Evolutionary conservation across 108 stramenopile species (phyloP).

Genomic region (Epithemia pelagica): DNA sequence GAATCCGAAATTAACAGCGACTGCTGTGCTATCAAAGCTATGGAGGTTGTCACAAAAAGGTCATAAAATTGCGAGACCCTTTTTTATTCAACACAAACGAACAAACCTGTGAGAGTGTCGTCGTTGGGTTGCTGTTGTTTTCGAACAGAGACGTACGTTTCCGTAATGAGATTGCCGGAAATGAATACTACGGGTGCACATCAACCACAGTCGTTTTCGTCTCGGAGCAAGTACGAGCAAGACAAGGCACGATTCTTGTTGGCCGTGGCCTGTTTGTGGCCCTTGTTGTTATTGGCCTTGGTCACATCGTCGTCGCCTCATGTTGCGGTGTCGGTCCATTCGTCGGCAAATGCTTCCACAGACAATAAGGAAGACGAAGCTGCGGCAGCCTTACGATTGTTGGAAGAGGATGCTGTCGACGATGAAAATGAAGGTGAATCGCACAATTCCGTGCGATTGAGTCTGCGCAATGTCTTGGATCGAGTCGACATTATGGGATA

Average conservation of each 20-base stretch:
- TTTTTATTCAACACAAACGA: too few relatives aligned
- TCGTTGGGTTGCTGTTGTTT: too few relatives aligned
- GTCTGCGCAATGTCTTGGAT: conserved; percentile 43
- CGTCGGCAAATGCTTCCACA: background rate
- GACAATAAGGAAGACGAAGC: background rate
- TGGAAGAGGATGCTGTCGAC: background rate
- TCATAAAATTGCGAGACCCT: too few relatives aligned
- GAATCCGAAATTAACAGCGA: too few relatives aligned
- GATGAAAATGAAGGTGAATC: background rate
- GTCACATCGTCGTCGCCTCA: conserved; percentile 24
- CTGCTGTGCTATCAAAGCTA: too few relatives aligned
- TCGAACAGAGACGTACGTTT: too few relatives aligned
- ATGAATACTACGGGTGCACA: too few relatives aligned
- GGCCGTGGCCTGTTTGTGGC: conserved; percentile 45
- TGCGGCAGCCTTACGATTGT: background rate
- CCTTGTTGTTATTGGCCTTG: conserved; percentile 34
- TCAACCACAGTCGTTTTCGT: too few relatives aligned
- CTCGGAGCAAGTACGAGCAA: background rate
- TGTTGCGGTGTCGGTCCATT: background rate
- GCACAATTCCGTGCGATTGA: conserved; percentile 8
- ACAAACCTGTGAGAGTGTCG: too few relatives aligned
- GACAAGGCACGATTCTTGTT: conserved; percentile 18
- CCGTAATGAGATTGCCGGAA: too few relatives aligned
- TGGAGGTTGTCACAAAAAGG: too few relatives aligned
- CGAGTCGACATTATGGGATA: conserved; percentile 72